Evolutionary conservation across 2,329 filamentous ascomycete species (phyloP).

Genomic region (Ophiocordyceps sinensis): DNA sequence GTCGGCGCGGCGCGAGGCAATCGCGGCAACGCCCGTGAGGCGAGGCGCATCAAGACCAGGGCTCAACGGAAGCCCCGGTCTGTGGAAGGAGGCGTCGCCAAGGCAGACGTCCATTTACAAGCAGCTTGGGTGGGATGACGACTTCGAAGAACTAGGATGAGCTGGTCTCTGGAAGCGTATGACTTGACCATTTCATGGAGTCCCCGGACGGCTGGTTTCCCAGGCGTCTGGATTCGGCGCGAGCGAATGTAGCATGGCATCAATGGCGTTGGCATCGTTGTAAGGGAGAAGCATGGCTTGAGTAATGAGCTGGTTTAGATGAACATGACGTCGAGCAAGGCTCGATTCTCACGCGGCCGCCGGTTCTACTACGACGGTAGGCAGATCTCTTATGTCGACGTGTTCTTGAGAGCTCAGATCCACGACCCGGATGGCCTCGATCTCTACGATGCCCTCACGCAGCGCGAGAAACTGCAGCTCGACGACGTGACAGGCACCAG

Average conservation of each 20-base stretch:
- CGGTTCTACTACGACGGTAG: constrained; percentile 45
- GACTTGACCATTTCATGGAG: neutral
- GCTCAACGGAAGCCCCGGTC: constrained; percentile 5
- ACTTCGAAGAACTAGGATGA: constrained; percentile 32
- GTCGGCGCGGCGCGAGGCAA: constrained; percentile 4
- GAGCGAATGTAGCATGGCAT: too few relatives aligned
- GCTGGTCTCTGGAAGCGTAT: constrained; percentile 1
- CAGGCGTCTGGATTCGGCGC: too few relatives aligned
- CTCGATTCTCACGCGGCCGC: constrained; percentile 10
- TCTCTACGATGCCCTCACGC: constrained; percentile 47
- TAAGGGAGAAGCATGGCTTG: neutral
- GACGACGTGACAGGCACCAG: constrained; percentile 58
- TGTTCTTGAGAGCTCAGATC: constrained; percentile 63
- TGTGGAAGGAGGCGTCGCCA: constrained; percentile 5
- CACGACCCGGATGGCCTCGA: constrained; percentile 60
- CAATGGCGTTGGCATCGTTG: neutral
- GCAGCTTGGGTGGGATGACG: constrained; percentile 43
- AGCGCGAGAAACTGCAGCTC: constrained; percentile 61
- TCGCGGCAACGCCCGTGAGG: constrained; percentile 25
- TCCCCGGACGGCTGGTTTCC: too few relatives aligned
- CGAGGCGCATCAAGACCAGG: constrained; percentile 12
- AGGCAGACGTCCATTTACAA: constrained; percentile 34
- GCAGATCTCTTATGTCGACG: constrained; percentile 62
- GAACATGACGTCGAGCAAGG: neutral
- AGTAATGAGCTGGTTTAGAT: constrained; percentile 4